Percentiles rank a stretch among this genome's conserved stretches.
phyloP scores from a whole-genome alignment of 352 stramenopile genomes.

The Globisporangium alternatum region DNA sequence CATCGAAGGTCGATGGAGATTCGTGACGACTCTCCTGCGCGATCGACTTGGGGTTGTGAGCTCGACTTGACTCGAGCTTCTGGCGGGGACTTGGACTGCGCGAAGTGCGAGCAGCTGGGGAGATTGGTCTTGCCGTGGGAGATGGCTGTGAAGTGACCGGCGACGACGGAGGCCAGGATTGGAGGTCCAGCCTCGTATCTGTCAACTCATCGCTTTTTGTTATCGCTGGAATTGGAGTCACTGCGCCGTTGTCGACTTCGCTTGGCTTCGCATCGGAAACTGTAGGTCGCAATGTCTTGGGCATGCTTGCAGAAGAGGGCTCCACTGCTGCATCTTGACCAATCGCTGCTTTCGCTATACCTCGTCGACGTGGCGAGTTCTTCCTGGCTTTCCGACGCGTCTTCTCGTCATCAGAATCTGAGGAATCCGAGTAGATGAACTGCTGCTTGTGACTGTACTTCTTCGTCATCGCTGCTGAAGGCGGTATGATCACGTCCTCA shows the following conservation, averaged over 20 bases:
- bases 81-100: conserved; percentile 12
- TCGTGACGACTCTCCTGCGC: neutral
- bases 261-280: neutral
- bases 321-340: neutral
- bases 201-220: neutral
- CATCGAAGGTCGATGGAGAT: neutral
- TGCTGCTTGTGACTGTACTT: conserved; percentile 56
- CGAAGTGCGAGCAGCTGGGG: conserved; percentile 7
- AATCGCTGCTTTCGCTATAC: neutral
- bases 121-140: neutral
- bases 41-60: neutral
- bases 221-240: neutral
- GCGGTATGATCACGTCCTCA: conserved; percentile 59
- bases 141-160: neutral
- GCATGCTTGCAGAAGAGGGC: neutral
- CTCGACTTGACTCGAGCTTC: conserved; percentile 12
- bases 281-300: neutral
- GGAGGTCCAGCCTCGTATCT: neutral
- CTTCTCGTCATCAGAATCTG: conserved; percentile 33
- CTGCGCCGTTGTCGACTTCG: too few relatives aligned
- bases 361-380: conserved; percentile 6
- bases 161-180: neutral
- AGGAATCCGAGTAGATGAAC: conserved; percentile 70
- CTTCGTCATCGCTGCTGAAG: conserved; percentile 26
- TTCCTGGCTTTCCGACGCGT: neutral